Base-by-base conservation (phyloP, 106 monocot genomes). In the Amphibolis antarctica region DNA sequence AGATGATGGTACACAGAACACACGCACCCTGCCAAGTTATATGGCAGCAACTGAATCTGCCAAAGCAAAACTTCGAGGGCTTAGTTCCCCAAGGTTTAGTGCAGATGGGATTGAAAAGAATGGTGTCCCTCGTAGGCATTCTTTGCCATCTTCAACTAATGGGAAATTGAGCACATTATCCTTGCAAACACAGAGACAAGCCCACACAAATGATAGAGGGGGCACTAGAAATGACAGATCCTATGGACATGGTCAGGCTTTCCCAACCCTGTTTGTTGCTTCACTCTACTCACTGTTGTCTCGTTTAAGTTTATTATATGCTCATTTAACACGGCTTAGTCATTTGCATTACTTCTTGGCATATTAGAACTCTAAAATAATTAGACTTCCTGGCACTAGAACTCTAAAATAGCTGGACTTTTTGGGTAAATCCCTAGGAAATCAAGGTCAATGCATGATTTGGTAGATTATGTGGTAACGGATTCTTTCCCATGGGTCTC, bases 1-100 rank as follows among this genome's bases (percentile, higher is more conserved):
- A 10, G 86, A 96, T 42, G 80, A 82, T 26, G 80, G 80, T 51
- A 19, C 49, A 31, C 81, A 77, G 51, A 84, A 78, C 25, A 76
- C 72, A 63, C 82, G 81, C 44, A 56, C 60, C 1, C 31, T 93
- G 60, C 93, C 93, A 1, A 93, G 88, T 61, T 93, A 88, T 43
- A 93, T 93, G 93, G 76, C 75, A 50, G 59, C 80, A 57, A 93
- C 88, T 60, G 66, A 78, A 65, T 93, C 93, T 68, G 80, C 83
- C 30, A 93, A 87, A 63, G 87, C 87, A 69, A 88, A 88, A 60
- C 48, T 85, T 42, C 72, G 82, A 14, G 80, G 76, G 17, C 85
- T 76, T 36, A 71, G 42, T 63, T 88, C 78, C 28, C 94, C 89
- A 44, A 80, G 79, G 57, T 61, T 84, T 44, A 77, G 70, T 9